Conservation (phyloP, 2,329 filamentous ascomycete genomes). For the Emergomyces africanus region DNA sequence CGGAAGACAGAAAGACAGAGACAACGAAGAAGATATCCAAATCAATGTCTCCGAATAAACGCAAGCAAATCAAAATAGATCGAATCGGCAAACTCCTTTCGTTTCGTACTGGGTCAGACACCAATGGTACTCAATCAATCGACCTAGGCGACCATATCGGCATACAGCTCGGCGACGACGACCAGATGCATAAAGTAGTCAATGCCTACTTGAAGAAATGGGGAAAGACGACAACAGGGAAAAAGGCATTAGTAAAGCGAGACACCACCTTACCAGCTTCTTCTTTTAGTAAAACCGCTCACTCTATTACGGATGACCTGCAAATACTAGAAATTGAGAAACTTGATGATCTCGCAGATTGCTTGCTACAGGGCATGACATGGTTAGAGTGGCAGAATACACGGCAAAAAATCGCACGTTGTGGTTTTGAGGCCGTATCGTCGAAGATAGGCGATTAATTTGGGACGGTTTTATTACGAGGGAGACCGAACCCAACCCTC, state of each 20-base stretch:
- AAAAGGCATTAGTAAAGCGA: background rate
- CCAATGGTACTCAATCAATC: background rate
- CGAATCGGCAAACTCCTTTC: constrained; percentile 45
- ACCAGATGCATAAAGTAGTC: constrained; percentile 14
- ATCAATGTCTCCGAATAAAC: constrained; percentile 15
- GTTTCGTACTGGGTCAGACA: background rate
- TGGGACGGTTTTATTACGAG: background rate
- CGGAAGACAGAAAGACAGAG: background rate
- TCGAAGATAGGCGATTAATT: constrained; percentile 1
- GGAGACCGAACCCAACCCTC: background rate
- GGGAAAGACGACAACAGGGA: constrained; percentile 6
- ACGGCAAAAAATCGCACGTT: constrained; percentile 16
- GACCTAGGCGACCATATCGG: background rate
- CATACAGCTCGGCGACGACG: constrained; percentile 1
- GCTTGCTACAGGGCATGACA: constrained; percentile 61
- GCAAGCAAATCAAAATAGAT: constrained; percentile 48
- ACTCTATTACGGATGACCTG: constrained; percentile 8
- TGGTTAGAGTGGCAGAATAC: constrained; percentile 60
- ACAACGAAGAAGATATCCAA: constrained; percentile 5
- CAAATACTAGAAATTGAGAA: constrained; percentile 36
- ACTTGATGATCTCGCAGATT: constrained; percentile 71
- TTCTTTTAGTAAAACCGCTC: constrained; percentile 9
- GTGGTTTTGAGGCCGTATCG: constrained; percentile 13
- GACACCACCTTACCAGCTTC: background rate
- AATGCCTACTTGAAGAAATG: constrained; percentile 21